Evolutionary conservation across 73 alveolate genomes (phyloP).

Genomic region (Paraurostyla sp.): DNA sequence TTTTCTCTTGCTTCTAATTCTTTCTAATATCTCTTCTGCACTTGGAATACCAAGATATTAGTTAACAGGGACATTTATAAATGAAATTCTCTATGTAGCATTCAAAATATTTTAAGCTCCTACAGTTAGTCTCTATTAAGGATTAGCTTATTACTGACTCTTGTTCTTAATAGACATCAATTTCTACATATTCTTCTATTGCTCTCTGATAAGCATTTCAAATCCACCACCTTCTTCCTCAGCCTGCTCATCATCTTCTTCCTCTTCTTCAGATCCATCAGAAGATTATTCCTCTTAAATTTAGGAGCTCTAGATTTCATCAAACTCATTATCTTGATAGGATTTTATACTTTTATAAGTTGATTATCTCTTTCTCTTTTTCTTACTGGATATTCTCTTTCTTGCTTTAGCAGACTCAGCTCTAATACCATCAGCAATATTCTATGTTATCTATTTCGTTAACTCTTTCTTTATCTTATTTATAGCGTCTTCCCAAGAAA

Average conservation of each 20-base stretch:
- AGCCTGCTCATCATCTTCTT: background rate
- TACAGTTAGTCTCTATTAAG: background rate
- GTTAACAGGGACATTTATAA: background rate
- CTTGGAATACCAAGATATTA: background rate
- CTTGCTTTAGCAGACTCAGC: background rate
- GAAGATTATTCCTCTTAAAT: background rate
- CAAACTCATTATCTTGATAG: background rate
- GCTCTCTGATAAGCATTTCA: background rate
- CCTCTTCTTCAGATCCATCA: too few species aligned
- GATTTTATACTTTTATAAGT: background rate
- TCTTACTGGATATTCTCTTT: background rate
- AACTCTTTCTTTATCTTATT: background rate
- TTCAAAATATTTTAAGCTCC: background rate
- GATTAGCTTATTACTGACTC: background rate
- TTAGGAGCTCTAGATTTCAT: too few species aligned
- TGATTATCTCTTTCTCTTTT: background rate
- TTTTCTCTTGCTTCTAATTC: constrained; percentile 21
- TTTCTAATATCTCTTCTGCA: constrained; percentile 22
- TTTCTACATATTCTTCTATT: background rate
- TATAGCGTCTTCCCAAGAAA: constrained; percentile 23
- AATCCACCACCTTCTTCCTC: background rate
- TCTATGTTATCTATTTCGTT: background rate
- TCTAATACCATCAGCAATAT: background rate
- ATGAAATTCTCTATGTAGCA: background rate
- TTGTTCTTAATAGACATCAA: background rate